Conservation (phyloP, 2,329 filamentous ascomycete genomes). For the Lasiodiplodia gonubiensis region DNA sequence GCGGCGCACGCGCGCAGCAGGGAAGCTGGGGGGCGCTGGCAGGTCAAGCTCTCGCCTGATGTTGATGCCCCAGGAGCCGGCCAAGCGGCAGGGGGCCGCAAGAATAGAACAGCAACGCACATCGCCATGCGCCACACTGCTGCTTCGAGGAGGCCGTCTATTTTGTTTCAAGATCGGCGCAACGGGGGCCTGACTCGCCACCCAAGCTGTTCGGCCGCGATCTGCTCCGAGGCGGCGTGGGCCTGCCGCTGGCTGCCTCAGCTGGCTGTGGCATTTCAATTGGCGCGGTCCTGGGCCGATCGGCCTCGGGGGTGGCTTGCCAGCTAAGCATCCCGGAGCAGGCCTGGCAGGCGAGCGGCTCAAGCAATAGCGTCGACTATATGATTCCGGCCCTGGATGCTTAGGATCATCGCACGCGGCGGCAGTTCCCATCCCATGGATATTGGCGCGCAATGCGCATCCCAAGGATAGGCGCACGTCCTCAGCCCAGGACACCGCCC, state of each 20-base stretch:
- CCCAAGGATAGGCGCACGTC: neutral
- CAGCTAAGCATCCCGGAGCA: neutral
- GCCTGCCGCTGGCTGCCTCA: constrained; percentile 14
- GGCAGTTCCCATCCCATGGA: constrained; percentile 15
- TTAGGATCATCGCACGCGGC: constrained; percentile 11
- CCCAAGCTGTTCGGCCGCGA: constrained; percentile 17
- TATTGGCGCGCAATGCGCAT: constrained; percentile 24
- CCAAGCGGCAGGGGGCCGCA: constrained; percentile 13
- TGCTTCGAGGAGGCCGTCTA: constrained; percentile 15
- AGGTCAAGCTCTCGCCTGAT: constrained; percentile 24
- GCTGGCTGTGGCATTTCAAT: constrained; percentile 5
- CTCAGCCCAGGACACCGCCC: constrained; percentile 21
- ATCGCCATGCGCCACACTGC: constrained; percentile 14
- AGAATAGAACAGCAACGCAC: constrained; percentile 19
- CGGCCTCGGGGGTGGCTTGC: constrained; percentile 21
- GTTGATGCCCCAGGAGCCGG: constrained; percentile 18
- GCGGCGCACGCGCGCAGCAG: constrained; percentile 10
- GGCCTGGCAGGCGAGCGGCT: constrained; percentile 15
- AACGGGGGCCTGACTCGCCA: constrained; percentile 17
- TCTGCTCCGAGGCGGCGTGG: constrained; percentile 13
- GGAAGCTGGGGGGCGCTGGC: neutral
- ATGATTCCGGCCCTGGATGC: constrained; percentile 3
- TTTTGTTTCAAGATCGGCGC: constrained; percentile 25
- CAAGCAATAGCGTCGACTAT: constrained; percentile 18
- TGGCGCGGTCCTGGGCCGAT: constrained; percentile 13